These are phyloP conservation scores for Pseudogymnoascus sp. DNA, from an alignment of 2,329 filamentous ascomycete species.

Conservation along the genomic window DNA sequence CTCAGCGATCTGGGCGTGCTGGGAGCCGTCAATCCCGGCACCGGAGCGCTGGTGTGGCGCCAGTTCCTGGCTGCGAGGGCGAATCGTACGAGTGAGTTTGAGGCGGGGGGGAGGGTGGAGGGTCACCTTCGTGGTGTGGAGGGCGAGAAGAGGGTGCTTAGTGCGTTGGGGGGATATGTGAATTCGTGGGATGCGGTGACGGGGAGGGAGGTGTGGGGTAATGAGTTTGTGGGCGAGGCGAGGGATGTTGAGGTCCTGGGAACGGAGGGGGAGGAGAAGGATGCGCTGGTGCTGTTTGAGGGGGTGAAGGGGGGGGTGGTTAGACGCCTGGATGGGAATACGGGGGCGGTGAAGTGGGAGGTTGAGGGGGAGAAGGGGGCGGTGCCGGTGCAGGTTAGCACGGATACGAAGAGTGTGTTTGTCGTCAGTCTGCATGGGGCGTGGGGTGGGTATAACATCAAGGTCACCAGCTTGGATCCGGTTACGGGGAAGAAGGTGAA, in stretches of 20 bases:
- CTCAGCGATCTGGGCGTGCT: constrained; percentile 78
- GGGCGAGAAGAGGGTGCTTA: constrained; percentile 70
- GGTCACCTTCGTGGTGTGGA: constrained; percentile 64
- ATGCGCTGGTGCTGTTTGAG: constrained; percentile 63
- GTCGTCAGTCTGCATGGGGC: constrained; percentile 68
- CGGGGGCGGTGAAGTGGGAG: constrained; percentile 74
- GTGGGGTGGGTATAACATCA: constrained; percentile 67
- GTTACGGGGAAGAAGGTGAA: constrained; percentile 65
- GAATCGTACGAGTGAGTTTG: constrained; percentile 33
- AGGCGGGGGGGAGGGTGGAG: constrained; percentile 29
- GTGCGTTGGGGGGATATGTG: constrained; percentile 63
- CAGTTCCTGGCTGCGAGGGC: constrained; percentile 58
- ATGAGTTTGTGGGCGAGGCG: constrained; percentile 51
- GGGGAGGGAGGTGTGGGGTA: constrained; percentile 73
- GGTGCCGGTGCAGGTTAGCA: constrained; percentile 66
- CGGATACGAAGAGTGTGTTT: constrained; percentile 65
- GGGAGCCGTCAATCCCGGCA: constrained; percentile 83
- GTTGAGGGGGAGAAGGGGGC: constrained; percentile 63
- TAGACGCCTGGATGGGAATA: constrained; percentile 64
- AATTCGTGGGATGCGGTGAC: constrained; percentile 78
- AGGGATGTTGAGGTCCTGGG: constrained; percentile 73
- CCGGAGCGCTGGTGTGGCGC: constrained; percentile 79
- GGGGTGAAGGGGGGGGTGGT: constrained; percentile 53
- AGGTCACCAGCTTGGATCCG: constrained; percentile 67
- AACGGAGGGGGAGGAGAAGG: constrained; percentile 51